Evolutionary conservation across 73 alveolate species (phyloP), one percentile per base, ranked within the genome.

Genomic region (Uronychia setigera): DNA sequence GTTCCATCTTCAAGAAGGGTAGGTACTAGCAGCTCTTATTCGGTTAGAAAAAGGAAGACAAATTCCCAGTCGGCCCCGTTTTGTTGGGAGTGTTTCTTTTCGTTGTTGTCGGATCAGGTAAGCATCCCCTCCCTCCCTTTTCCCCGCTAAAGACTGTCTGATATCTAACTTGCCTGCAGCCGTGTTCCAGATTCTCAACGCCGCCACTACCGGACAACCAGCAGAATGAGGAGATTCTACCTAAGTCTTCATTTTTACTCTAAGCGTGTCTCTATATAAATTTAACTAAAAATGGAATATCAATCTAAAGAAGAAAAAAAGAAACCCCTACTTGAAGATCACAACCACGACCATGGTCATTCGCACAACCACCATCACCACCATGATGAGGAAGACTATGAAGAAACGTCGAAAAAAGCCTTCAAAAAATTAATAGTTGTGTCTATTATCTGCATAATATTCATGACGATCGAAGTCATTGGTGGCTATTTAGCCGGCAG

Each of bases 401-500:
- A 76, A 28, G 26, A 1, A 9, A 14, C 1, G 19, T 9, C 60
- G 57, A 76, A 30, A 33, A 31, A 27, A 27, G 92, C 87, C 0
- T 13, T 75, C 88, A 83, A 74, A 28, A 89, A 84, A 29, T 83
- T 89, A 29, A 25, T 32, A 0, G 1, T 60, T n/a, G 95, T 79
- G 26, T 33, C 92, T 11, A 19, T 60, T 25, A 80, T 91, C 31
- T 91, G 92, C 28, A 27, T 77, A 28, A n/a, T 82, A 79, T 87
- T 91, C 77, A 91, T 91, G 84, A 58, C 67, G 33, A 91, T 82
- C 60, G 94, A 97, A 90, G 87, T 96, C 30, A 91, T 93, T 29
- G 99, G 99, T n/a, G 99, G 99, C 13, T 82, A 90, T 76, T 81
- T 97, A 60, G 97, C 99, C 27, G 84, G 92, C 58, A 92, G 98